Conservation (phyloP, 306 rosid genomes). For the Lupinus albus region DNA sequence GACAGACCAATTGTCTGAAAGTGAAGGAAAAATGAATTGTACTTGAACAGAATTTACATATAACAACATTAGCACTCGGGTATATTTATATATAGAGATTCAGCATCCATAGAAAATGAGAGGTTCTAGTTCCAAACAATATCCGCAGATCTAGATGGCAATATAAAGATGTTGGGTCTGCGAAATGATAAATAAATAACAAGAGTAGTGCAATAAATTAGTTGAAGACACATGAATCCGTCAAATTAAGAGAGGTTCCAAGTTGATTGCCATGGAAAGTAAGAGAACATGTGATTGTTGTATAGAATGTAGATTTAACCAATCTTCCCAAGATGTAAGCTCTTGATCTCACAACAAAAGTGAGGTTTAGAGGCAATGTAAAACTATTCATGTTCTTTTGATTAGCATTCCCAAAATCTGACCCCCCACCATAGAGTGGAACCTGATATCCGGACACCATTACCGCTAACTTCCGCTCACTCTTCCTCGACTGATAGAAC, state of each 20-base stretch:
- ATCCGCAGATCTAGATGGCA: no score
- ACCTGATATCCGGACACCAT: constrained; percentile 67
- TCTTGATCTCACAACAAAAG: constrained; percentile 77
- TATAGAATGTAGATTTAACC: constrained; percentile 77
- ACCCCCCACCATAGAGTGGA: constrained; percentile 78
- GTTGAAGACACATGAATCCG: constrained; percentile 58
- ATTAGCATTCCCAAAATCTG: constrained; percentile 42
- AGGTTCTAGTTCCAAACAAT: no score
- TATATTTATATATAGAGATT: no score
- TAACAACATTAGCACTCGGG: no score
- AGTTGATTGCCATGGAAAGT: constrained; percentile 65
- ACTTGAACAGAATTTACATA: no score
- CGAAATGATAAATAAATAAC: no score
- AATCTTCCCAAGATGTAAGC: constrained; percentile 78
- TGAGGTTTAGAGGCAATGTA: constrained; percentile 68
- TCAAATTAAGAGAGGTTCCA: constrained; percentile 64
- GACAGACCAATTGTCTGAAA: no score
- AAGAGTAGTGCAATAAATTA: no score
- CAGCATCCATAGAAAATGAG: no score
- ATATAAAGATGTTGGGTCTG: no score
- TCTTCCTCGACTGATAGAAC: constrained; percentile 68
- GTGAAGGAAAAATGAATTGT: no score
- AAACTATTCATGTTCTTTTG: constrained; percentile 42
- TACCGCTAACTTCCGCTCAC: constrained; percentile 49
- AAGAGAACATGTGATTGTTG: constrained; percentile 63